phyloP scores from a whole-genome alignment of 495 filamentous ascomycete genomes.

The Geopyxis carbonaria region DNA sequence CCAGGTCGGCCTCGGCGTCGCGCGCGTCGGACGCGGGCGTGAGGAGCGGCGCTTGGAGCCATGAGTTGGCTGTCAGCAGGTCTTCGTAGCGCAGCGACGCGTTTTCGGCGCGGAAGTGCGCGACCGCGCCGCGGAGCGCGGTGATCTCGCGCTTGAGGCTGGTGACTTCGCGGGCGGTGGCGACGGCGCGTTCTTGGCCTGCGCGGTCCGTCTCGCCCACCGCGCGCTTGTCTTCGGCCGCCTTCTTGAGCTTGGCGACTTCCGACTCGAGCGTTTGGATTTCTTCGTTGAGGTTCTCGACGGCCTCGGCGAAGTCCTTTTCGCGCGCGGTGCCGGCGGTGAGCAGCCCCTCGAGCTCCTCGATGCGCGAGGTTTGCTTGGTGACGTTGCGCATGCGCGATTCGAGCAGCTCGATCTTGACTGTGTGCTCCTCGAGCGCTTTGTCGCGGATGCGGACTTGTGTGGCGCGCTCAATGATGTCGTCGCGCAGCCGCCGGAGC shows the following conservation, averaged over 20 bases:
- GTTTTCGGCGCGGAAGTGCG: slow-evolving; percentile 63
- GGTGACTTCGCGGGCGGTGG: slow-evolving; percentile 60
- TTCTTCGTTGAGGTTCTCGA: slow-evolving; percentile 46
- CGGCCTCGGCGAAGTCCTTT: slow-evolving; percentile 30
- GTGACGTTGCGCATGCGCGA: slow-evolving; percentile 59
- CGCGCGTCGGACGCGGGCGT: slow-evolving; percentile 32
- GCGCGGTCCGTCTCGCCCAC: slow-evolving; percentile 34
- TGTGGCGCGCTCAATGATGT: slow-evolving; percentile 46
- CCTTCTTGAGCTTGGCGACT: slow-evolving; percentile 54
- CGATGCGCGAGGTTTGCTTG: slow-evolving; percentile 46
- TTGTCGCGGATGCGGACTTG: slow-evolving; percentile 49
- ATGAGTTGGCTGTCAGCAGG: slow-evolving; percentile 42
- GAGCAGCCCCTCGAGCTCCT: slow-evolving; percentile 45
- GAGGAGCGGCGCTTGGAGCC: slow-evolving; percentile 50
- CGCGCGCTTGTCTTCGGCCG: slow-evolving; percentile 47
- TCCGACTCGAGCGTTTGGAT: slow-evolving; percentile 38
- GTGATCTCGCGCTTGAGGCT: slow-evolving; percentile 51
- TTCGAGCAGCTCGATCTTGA: slow-evolving; percentile 88
- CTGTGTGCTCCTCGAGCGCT: slow-evolving; percentile 51
- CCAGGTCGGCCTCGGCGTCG: slow-evolving; percentile 41
- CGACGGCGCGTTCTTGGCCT: slow-evolving; percentile 41
- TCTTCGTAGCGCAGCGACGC: slow-evolving; percentile 46
- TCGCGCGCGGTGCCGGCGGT: slow-evolving; percentile 37
- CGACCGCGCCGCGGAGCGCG: slow-evolving; percentile 55
- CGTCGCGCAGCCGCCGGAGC: slow-evolving; percentile 54